These are phyloP conservation scores for Brachypodium distachyon DNA, from an alignment of 202 grass and related monocot species.

Conservation along the genomic window DNA sequence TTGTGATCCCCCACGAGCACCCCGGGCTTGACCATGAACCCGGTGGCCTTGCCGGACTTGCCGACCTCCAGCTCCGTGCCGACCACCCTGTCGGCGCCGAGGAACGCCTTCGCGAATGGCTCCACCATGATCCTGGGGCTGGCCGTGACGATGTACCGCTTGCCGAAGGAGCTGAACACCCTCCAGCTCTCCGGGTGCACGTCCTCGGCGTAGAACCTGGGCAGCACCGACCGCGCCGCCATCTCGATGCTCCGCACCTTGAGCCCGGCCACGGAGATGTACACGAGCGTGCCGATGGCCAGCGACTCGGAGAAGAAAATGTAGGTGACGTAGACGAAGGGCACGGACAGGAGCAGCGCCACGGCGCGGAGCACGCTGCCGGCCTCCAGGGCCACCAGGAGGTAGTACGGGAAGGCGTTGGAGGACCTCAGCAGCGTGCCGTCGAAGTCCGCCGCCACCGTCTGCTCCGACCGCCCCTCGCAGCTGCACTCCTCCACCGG, in stretches of 20 bases:
- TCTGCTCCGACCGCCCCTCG: constrained; percentile 60
- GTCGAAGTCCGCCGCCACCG: constrained; percentile 77
- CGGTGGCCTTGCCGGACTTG: constrained; percentile 72
- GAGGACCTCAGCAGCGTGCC: constrained; percentile 79
- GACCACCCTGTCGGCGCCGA: constrained; percentile 72
- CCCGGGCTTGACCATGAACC: constrained; percentile 66
- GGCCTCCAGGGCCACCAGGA: constrained; percentile 87
- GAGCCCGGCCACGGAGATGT: constrained; percentile 74
- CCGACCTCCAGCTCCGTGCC: constrained; percentile 91
- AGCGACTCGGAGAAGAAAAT: constrained; percentile 83
- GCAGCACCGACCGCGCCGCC: constrained; percentile 74
- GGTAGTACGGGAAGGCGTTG: constrained; percentile 80
- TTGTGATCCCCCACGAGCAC: constrained; percentile 74
- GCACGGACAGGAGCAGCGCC: constrained; percentile 57
- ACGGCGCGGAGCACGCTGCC: constrained; percentile 65
- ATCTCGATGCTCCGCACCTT: constrained; percentile 70
- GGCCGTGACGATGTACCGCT: constrained; percentile 63
- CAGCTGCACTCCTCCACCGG: constrained; percentile 74
- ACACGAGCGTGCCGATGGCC: constrained; percentile 65
- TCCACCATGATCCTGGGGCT: constrained; percentile 89
- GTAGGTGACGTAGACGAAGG: constrained; percentile 59
- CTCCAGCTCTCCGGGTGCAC: constrained; percentile 87
- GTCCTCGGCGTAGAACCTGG: constrained; percentile 80
- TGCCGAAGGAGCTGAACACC: constrained; percentile 69
- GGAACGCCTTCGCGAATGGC: constrained; percentile 65